Evolutionary conservation across 495 filamentous ascomycete species (phyloP).

Genomic region (Xylaria cubensis): DNA sequence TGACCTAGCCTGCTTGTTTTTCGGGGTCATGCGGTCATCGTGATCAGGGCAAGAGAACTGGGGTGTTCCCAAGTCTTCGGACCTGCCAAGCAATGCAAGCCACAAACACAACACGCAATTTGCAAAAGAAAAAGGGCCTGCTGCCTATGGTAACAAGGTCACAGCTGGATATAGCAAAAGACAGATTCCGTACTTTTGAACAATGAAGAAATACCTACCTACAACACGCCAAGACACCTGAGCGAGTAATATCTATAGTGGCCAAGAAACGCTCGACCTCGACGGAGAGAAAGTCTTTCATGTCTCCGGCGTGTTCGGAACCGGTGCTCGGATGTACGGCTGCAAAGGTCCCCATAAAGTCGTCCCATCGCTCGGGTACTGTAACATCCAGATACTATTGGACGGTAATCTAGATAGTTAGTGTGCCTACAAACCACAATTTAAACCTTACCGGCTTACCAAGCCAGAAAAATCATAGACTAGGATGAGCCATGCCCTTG

Average conservation of each 20-base stretch:
- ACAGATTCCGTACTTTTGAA: neutral
- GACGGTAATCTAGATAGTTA: neutral
- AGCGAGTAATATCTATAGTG: neutral
- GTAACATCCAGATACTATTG: neutral
- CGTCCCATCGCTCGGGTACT: neutral
- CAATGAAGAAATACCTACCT: neutral
- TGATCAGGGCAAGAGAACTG: constrained; percentile 8
- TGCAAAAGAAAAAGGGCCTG: constrained; percentile 1
- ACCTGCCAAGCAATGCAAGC: constrained; percentile 18
- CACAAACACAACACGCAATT: constrained; percentile 14
- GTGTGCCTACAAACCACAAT: constrained; percentile 4
- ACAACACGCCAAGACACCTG: neutral
- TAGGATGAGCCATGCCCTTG: constrained; percentile 15
- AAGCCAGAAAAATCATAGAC: neutral
- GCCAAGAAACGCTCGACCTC: neutral
- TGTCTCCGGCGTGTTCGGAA: constrained; percentile 6
- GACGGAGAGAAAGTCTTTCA: neutral
- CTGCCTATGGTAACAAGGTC: neutral
- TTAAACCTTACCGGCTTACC: constrained; percentile 3
- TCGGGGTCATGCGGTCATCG: constrained; percentile 27
- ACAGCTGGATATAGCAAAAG: neutral
- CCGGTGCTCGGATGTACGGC: constrained; percentile 9
- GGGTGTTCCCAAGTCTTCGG: constrained; percentile 13
- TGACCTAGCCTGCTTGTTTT: constrained; percentile 12
- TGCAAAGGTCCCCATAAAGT: neutral